A percentile compares a stretch with the other conserved stretches of the same genome.
Evolutionary conservation across 306 rosid species (phyloP).

Genomic region (Casuarina cunninghamiana): DNA sequence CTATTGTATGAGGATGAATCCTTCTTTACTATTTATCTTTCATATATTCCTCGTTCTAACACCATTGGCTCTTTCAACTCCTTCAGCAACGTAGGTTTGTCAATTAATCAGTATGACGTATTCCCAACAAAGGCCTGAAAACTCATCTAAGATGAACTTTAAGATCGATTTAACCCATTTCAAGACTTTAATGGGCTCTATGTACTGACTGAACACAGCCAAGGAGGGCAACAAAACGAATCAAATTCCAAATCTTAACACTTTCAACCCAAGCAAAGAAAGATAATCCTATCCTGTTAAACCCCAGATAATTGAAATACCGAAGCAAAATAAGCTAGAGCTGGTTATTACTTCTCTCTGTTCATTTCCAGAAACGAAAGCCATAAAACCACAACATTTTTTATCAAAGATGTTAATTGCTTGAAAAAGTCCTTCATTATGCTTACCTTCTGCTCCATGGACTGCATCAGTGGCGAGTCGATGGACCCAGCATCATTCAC

Average conservation of each 20-base stretch:
- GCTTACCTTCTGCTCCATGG: slow-evolving; percentile 70
- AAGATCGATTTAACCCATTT: neutral
- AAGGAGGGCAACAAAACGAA: neutral
- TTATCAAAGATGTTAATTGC: too few relatives aligned
- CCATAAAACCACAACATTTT: neutral
- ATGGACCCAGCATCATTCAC: slow-evolving; percentile 65
- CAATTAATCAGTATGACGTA: neutral
- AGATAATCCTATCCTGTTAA: neutral
- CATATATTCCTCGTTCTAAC: neutral
- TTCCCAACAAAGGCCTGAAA: neutral
- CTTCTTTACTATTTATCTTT: too few relatives aligned
- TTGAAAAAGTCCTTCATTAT: too few relatives aligned
- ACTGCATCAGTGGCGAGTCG: slow-evolving; percentile 66
- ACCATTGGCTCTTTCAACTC: neutral
- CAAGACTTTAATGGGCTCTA: neutral
- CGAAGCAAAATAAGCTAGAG: neutral
- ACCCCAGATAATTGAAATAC: neutral
- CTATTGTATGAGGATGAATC: too few relatives aligned
- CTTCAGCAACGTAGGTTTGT: neutral
- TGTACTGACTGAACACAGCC: neutral
- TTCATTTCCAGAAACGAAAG: neutral
- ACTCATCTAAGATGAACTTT: neutral
- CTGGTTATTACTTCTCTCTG: neutral
- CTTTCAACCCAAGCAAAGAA: neutral
- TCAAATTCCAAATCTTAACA: neutral